These are phyloP conservation scores for Alternaria sp. DNA, from an alignment of 2,329 filamentous ascomycete genomes.

Conservation along the genomic window DNA sequence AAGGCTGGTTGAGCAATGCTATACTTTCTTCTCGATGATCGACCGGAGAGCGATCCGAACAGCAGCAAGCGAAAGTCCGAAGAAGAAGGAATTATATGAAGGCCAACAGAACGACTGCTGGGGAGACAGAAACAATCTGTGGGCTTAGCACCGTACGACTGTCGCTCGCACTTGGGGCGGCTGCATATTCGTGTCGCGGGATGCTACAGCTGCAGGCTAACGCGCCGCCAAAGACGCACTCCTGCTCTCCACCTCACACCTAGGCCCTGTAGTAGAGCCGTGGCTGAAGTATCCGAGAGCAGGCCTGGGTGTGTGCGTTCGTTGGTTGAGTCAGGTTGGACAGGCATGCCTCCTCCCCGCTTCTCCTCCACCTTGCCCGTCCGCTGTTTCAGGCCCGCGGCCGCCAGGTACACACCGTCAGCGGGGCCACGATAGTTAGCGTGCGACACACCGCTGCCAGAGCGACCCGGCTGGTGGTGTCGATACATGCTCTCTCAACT, in stretches of 20 bases:
- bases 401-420: constrained; percentile 25
- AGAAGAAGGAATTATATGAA: constrained; percentile 18
- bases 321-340: constrained; percentile 8
- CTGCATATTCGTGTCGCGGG: constrained; percentile 32
- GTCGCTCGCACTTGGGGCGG: constrained; percentile 18
- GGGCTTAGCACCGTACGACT: constrained; percentile 21
- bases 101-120: constrained; percentile 2
- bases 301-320: constrained; percentile 27
- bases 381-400: constrained; percentile 37
- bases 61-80: constrained; percentile 6
- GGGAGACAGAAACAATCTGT: constrained; percentile 12
- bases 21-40: constrained; percentile 14
- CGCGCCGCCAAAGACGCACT: constrained; percentile 19
- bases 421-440: constrained; percentile 16
- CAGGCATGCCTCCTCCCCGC: constrained; percentile 24
- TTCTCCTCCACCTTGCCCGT: constrained; percentile 27
- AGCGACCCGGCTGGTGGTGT: constrained; percentile 20
- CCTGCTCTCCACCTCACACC: constrained; percentile 18
- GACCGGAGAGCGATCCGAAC: constrained; percentile 21
- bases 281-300: constrained; percentile 24
- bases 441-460: constrained; percentile 35
- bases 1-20: constrained; percentile 2
- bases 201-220: constrained; percentile 32
- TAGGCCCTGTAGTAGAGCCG: constrained; percentile 21
- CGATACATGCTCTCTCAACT: constrained; percentile 3